These are phyloP conservation scores for Malus hybrid DNA, from an alignment of 331 rosid genomes.

Conservation along the genomic window DNA sequence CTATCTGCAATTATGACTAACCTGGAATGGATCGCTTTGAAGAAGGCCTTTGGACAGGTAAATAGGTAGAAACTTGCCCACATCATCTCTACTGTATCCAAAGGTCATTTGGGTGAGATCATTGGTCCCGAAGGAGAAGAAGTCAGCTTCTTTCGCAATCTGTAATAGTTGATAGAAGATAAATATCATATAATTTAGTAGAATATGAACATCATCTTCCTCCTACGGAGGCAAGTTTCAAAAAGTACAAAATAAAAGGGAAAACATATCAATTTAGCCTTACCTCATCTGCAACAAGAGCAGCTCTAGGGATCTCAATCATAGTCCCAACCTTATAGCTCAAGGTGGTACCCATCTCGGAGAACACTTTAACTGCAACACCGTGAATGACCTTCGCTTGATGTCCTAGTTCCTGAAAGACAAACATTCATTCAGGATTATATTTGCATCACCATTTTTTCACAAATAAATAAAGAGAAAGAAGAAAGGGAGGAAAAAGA, in stretches of 20 bases:
- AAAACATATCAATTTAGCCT: no score
- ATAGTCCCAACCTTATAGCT: constrained; percentile 86
- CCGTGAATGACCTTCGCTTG: constrained; percentile 57
- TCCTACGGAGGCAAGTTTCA: no score
- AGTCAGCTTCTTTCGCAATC: constrained; percentile 94
- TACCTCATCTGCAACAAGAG: constrained; percentile 93
- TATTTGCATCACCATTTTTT: no score
- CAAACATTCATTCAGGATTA: neutral
- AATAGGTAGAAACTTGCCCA: constrained; percentile 77
- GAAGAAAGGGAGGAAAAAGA: no score
- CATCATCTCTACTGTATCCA: constrained; percentile 95
- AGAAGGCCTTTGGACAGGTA: constrained; percentile 73
- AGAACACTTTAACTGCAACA: constrained; percentile 73
- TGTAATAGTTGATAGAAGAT: neutral
- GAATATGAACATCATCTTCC: no score
- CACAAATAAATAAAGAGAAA: no score
- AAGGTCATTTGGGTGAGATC: constrained; percentile 99
- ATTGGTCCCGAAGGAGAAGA: constrained; percentile 97
- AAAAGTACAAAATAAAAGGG: no score
- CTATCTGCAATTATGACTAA: constrained; percentile 9
- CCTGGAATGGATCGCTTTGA: constrained; percentile 92
- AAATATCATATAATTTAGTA: no score
- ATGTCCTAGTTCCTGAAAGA: constrained; percentile 62
- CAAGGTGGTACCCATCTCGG: constrained; percentile 72
- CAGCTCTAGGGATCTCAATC: constrained; percentile 98